phyloP scores from a whole-genome alignment of 2,329 filamentous ascomycete genomes.

The Cryphonectria japonica region DNA sequence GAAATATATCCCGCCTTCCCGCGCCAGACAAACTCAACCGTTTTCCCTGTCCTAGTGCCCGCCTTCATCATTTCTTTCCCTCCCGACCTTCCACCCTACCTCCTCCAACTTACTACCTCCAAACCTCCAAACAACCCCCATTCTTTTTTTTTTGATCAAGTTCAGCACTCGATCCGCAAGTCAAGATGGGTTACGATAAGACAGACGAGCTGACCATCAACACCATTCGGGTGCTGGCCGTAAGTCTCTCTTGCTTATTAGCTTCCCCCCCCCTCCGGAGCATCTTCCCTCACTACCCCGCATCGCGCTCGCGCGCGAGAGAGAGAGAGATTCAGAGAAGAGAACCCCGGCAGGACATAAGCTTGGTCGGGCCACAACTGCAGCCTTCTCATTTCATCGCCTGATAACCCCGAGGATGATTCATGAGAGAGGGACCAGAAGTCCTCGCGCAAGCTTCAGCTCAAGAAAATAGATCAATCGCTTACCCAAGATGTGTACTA shows the following conservation, averaged over 20 bases:
- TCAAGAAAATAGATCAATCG: conserved; percentile 23
- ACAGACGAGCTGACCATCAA: conserved; percentile 91
- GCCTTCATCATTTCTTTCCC: conserved; percentile 4
- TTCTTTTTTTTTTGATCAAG: conserved; percentile 32
- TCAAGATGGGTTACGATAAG: conserved; percentile 84
- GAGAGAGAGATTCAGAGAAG: not conserved
- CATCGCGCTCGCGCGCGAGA: not conserved
- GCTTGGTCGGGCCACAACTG: not conserved
- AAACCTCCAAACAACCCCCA: not conserved
- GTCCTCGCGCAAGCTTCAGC: not conserved
- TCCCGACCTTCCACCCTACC: conserved; percentile 15
- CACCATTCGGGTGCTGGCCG: conserved; percentile 95
- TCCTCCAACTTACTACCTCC: conserved; percentile 22
- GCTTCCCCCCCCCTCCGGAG: not conserved
- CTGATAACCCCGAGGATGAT: not conserved
- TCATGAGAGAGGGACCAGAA: not conserved
- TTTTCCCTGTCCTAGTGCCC: not conserved
- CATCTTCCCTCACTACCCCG: conserved; percentile 9
- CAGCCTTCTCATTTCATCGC: not conserved
- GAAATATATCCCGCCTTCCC: conserved; percentile 16
- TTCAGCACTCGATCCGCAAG: conserved; percentile 31
- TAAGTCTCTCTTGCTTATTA: conserved; percentile 59
- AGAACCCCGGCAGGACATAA: not conserved
- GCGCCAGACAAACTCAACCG: conserved; percentile 7
- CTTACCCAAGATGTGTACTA: conserved; percentile 31